Percentiles rank a stretch among this genome's conserved stretches.
Evolutionary conservation across 1,139 yeast species (phyloP).

Genomic region (Eremothecium gossypii): DNA sequence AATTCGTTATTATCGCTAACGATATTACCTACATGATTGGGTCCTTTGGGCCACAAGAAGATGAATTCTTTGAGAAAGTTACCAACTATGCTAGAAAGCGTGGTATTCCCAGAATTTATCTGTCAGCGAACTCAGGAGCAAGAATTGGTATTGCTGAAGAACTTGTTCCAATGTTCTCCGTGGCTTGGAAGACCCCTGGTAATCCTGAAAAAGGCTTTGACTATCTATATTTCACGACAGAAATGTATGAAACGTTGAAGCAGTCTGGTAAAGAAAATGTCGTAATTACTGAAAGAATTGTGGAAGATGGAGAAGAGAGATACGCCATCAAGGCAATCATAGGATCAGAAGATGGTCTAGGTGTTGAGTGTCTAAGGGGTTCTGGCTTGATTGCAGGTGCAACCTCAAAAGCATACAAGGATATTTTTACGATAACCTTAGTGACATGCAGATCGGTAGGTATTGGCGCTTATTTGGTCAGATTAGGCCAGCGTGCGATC

Average conservation of each 20-base stretch:
- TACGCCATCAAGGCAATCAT: slow-evolving; percentile 73
- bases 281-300: slow-evolving; percentile 69
- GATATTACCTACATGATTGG: slow-evolving; percentile 97
- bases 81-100: slow-evolving; percentile 83
- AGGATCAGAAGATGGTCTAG: slow-evolving; percentile 93
- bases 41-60: slow-evolving; percentile 98
- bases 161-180: slow-evolving; percentile 77
- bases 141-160: slow-evolving; percentile 98
- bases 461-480: slow-evolving; percentile 96
- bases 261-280: slow-evolving; percentile 50
- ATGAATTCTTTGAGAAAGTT: slow-evolving; percentile 79
- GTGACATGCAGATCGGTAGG: slow-evolving; percentile 99
- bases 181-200: slow-evolving; percentile 78
- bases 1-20: slow-evolving; percentile 83
- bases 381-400: slow-evolving; percentile 99
- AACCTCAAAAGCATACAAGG: slow-evolving; percentile 93
- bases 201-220: slow-evolving; percentile 80
- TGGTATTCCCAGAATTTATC: slow-evolving; percentile 90
- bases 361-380: slow-evolving; percentile 96
- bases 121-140: slow-evolving; percentile 98
- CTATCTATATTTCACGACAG: slow-evolving; percentile 73
- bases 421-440: slow-evolving; percentile 88
- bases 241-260: slow-evolving; percentile 51
- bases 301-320: slow-evolving; percentile 78
- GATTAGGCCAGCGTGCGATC: slow-evolving; percentile 97